Conservation (phyloP, 1,284 basidiomycete genomes). For the Puccinia horiana region DNA sequence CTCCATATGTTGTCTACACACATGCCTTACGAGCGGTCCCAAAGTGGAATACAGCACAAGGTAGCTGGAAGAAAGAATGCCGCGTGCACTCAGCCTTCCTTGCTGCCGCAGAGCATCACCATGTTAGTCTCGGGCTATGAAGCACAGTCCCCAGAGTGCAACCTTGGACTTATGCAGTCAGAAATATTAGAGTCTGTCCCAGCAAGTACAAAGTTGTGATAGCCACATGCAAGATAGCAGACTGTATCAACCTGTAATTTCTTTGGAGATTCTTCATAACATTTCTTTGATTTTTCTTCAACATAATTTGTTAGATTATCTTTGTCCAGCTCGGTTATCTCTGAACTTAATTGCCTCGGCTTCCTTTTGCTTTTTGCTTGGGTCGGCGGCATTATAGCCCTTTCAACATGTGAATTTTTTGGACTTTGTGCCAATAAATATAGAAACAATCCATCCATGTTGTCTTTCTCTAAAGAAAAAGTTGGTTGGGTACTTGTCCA, state of each 20-base stretch:
- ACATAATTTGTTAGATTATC: not conserved
- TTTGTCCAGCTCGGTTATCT: not conserved
- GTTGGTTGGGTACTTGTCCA: not conserved
- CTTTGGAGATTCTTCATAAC: not conserved
- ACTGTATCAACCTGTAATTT: constrained; percentile 13
- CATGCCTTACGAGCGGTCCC: not conserved
- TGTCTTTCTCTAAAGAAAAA: not conserved
- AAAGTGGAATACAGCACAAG: not conserved
- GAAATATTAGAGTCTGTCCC: not conserved
- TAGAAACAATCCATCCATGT: not conserved
- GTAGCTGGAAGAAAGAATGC: not conserved
- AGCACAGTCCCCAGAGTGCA: not conserved
- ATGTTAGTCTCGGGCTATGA: not conserved
- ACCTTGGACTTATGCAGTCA: not conserved
- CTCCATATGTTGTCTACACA: not conserved
- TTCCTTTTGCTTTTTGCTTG: not conserved
- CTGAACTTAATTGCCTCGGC: not conserved
- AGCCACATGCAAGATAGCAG: not conserved
- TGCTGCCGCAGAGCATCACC: not conserved
- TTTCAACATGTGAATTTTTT: not conserved
- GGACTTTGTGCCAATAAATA: not conserved
- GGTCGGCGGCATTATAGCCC: not conserved
- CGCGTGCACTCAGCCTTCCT: not conserved
- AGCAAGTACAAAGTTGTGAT: constrained; percentile 17
- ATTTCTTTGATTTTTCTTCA: not conserved